Percentiles rank a stretch among this genome's conserved stretches.
phyloP scores from a whole-genome alignment of 495 filamentous ascomycete genomes.

The Xylaria telfairii region DNA sequence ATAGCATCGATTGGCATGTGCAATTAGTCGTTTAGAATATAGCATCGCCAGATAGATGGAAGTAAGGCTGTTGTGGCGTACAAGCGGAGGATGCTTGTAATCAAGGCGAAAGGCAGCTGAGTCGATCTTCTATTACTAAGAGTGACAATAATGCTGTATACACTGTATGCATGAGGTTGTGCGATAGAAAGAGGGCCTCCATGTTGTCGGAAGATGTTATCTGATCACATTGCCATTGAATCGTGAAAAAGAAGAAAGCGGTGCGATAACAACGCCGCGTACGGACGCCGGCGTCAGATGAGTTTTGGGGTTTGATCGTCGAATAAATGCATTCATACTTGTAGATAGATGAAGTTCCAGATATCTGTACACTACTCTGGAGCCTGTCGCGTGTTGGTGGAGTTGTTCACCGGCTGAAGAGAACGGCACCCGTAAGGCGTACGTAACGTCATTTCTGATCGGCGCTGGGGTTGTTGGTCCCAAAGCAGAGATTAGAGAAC shows the following conservation, averaged over 20 bases:
- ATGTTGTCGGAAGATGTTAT: background rate
- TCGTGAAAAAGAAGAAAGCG: background rate
- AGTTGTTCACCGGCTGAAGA: constrained; percentile 9
- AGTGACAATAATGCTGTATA: background rate
- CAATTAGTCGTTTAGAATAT: background rate
- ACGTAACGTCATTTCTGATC: constrained; percentile 40
- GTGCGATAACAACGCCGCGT: background rate
- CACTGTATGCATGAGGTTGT: background rate
- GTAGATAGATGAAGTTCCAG: background rate
- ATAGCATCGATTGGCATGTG: background rate
- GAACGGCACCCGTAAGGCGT: constrained; percentile 16
- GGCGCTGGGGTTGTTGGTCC: constrained; percentile 21
- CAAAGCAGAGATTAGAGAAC: background rate
- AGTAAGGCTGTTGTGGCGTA: background rate
- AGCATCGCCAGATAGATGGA: background rate
- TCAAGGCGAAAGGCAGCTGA: constrained; percentile 13
- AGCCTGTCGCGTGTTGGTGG: constrained; percentile 24
- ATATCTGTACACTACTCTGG: background rate
- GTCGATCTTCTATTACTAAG: constrained; percentile 5
- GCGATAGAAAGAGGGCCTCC: background rate
- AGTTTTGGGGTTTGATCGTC: constrained; percentile 17
- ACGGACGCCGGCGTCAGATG: background rate
- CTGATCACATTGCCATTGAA: background rate
- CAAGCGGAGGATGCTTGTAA: background rate
- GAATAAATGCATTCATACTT: constrained; percentile 8